Evolutionary conservation across 805 yeast genomes (phyloP), one percentile per base, ranked within the genome.

Genomic region (Spathaspora boniae): DNA sequence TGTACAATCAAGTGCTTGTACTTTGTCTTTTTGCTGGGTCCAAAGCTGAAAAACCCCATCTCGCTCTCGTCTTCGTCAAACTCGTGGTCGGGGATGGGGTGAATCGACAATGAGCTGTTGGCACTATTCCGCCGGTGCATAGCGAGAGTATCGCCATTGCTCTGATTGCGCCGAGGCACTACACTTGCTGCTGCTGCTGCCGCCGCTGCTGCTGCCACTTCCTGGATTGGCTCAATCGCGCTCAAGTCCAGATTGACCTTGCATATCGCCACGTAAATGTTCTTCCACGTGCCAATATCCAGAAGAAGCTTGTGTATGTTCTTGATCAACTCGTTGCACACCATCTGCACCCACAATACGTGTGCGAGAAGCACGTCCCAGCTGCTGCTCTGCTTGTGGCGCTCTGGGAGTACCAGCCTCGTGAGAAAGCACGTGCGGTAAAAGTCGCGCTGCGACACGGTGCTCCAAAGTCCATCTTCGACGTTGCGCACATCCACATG

Each of bases 1-100:
- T 55, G 45, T 5, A 68, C 38, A 4, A 77, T 41, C 24, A 69
- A 62, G 15, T 62, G 60, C 38, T 70, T 72, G 46, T 75, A 72
- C 33, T 67, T 66, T 9, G 68, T 55, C 42, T 72, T 67, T 41
- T 76, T 70, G 22, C 70, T 74, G 37, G 80, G 86, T 3, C 62
- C 63, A 22, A 22, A 11, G 37, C 66, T 60, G 32, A 41, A 56
- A 47, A 64, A 64, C 26, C 61, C 58, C 2, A 61, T 49, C 9
- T 47, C 27, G 6, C 42, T 20, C 9, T 44, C 42, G 46, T 58
- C 20, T 15, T 42, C 41, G n/a, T n/a, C n/a, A n/a, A 40, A 38
- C 12, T 40, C 40, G n/a, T 25, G 35, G 8, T 35, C 40, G 4
- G 42, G 45, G 7, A 37, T 22, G 4, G 42, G 36, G 9, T 45